Evolutionary conservation across 768 basidiomycete genomes (phyloP).

Genomic region (Gyrodon lividus): DNA sequence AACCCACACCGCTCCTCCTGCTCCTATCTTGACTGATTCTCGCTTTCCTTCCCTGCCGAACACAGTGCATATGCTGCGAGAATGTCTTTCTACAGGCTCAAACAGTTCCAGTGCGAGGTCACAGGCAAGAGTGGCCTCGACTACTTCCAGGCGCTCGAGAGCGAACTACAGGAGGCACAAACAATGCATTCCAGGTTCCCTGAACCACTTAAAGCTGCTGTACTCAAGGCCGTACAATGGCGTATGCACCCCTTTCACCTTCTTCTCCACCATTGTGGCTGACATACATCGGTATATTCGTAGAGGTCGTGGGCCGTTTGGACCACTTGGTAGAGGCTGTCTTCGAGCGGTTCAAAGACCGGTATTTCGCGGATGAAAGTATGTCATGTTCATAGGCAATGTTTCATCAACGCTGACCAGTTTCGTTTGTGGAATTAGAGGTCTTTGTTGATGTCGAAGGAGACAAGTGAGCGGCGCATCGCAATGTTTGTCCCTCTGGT

Average conservation of each 20-base stretch:
- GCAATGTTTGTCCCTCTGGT: not conserved
- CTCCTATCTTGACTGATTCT: conserved; percentile 24
- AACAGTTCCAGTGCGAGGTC: conserved; percentile 96
- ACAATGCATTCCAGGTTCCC: conserved; percentile 92
- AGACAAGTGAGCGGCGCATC: conserved; percentile 70
- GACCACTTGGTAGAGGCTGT: conserved; percentile 95
- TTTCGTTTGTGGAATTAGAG: conserved; percentile 43
- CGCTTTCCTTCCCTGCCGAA: conserved; percentile 10
- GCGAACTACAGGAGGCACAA: conserved; percentile 85
- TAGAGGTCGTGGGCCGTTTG: conserved; percentile 95
- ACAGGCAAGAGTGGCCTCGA: conserved; percentile 91
- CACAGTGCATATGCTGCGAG: conserved; percentile 79
- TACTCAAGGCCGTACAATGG: conserved; percentile 94
- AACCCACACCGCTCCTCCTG: conserved; percentile 21
- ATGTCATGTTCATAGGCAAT: conserved; percentile 35
- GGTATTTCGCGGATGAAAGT: conserved; percentile 93
- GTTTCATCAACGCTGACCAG: conserved; percentile 15
- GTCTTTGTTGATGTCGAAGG: conserved; percentile 85
- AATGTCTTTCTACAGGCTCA: conserved; percentile 91
- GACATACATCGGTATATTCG: conserved; percentile 15
- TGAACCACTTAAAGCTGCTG: conserved; percentile 85
- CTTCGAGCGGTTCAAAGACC: conserved; percentile 93
- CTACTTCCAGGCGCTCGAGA: conserved; percentile 92
- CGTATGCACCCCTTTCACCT: conserved; percentile 59
- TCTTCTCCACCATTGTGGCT: conserved; percentile 12